These are phyloP conservation scores for Colletotrichum horii DNA, from an alignment of 2,329 filamentous ascomycete genomes.

Conservation along the genomic window DNA sequence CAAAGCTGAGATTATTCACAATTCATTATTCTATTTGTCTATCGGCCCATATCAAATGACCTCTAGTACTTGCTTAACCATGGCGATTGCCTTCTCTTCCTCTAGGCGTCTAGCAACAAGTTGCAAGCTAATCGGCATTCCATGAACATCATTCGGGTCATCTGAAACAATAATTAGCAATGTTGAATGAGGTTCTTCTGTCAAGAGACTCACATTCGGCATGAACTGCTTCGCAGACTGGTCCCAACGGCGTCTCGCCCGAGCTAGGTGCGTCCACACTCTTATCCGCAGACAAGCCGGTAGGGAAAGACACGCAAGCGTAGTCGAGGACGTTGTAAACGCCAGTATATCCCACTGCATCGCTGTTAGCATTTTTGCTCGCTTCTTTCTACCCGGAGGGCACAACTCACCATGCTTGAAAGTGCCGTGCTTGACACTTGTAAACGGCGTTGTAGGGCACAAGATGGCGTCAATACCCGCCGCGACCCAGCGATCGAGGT, in stretches of 20 bases:
- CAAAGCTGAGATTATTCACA: neutral
- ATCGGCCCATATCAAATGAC: rapidly evolving
- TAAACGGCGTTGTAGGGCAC: constrained; percentile 57
- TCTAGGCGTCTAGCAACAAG: constrained; percentile 47
- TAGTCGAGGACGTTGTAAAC: constrained; percentile 57
- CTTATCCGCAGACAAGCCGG: constrained; percentile 45
- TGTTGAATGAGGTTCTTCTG: neutral
- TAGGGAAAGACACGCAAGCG: constrained; percentile 51
- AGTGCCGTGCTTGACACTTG: constrained; percentile 44
- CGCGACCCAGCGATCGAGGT: constrained; percentile 50
- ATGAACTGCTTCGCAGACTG: constrained; percentile 41
- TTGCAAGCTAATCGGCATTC: constrained; percentile 48
- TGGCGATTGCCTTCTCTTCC: constrained; percentile 44
- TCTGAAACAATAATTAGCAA: constrained; percentile 30
- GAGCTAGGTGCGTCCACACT: constrained; percentile 36
- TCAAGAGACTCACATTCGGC: constrained; percentile 43
- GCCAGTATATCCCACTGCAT: constrained; percentile 52
- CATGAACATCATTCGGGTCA: constrained; percentile 42
- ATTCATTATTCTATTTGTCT: neutral
- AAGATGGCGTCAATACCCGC: constrained; percentile 66
- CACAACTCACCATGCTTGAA: constrained; percentile 45
- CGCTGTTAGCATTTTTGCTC: neutral
- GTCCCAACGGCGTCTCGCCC: constrained; percentile 37
- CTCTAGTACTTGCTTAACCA: constrained; percentile 29
- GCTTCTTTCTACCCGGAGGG: neutral